phyloP scores from a whole-genome alignment of 768 basidiomycete genomes.

The Leccinum subgranulosum region DNA sequence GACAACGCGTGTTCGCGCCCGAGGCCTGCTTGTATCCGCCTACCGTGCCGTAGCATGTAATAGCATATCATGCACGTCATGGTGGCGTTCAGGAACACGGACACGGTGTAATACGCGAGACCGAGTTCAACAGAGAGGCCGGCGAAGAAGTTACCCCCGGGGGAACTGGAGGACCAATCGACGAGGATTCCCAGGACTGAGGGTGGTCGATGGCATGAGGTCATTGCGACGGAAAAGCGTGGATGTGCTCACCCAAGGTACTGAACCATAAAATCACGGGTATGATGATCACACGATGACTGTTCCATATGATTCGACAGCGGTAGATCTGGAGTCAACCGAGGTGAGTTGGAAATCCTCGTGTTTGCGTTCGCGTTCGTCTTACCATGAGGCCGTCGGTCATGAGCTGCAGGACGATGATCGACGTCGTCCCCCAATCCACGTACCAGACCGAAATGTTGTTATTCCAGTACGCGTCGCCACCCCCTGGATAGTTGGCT shows the following conservation, averaged over 20 bases:
- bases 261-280: conserved; percentile 23
- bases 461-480: conserved; percentile 27
- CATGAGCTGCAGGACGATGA: conserved; percentile 33
- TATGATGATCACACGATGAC: conserved; percentile 2
- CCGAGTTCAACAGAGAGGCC: conserved; percentile 9
- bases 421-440: conserved; percentile 23
- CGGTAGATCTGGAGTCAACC: conserved; percentile 36
- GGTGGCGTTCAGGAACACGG: conserved; percentile 13
- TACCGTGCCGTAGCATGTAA: conserved; percentile 11
- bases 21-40: conserved; percentile 2
- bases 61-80: conserved; percentile 26
- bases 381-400: conserved; percentile 31
- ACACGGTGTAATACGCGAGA: conserved; percentile 16
- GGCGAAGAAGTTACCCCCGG: conserved; percentile 16
- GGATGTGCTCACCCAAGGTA: conserved; percentile 17
- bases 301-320: conserved; percentile 35
- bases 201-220: background rate
- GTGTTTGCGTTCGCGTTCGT: background rate
- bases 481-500: conserved; percentile 34
- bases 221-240: background rate
- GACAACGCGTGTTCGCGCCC: conserved; percentile 15
- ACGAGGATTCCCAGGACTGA: conserved; percentile 18
- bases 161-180: conserved; percentile 10
- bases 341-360: background rate
- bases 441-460: conserved; percentile 27